Conservation (phyloP, 129 eudicot genomes). For the Rutidosis leptorrhynchoides region DNA sequence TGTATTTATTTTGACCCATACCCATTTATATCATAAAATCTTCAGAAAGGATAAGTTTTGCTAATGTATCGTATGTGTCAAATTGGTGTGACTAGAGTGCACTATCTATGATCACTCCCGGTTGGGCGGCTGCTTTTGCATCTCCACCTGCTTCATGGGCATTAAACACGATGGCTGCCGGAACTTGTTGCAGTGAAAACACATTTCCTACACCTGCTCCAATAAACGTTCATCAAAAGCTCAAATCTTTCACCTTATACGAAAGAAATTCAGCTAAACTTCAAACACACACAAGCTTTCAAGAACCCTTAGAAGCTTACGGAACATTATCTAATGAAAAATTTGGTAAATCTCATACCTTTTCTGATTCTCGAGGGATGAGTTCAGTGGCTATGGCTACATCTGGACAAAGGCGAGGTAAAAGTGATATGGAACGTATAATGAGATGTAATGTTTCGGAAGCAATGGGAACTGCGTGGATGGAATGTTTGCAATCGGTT, state of each 20-base stretch:
- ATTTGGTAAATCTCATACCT: too few species aligned
- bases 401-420: slow-evolving; percentile 66
- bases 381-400: slow-evolving; percentile 99
- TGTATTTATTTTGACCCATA: not conserved
- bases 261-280: slow-evolving; percentile 69
- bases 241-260: slow-evolving; percentile 61
- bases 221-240: slow-evolving; percentile 48
- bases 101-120: slow-evolving; percentile 80
- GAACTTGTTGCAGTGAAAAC: slow-evolving; percentile 84
- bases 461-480: slow-evolving; percentile 97
- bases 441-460: slow-evolving; percentile 88
- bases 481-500: slow-evolving; percentile 85
- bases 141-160: slow-evolving; percentile 98
- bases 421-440: slow-evolving; percentile 69
- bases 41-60: not conserved
- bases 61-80: slow-evolving; percentile 3
- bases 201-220: slow-evolving; percentile 38
- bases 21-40: not conserved
- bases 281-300: slow-evolving; percentile 88
- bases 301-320: slow-evolving; percentile 56
- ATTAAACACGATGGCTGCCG: slow-evolving; percentile 90
- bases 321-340: slow-evolving; percentile 31
- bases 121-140: slow-evolving; percentile 97
- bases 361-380: slow-evolving; percentile 74
- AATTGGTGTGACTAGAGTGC: slow-evolving; percentile 56